These are phyloP conservation scores for Dunaliella primolecta DNA, from an alignment of 139 green algal species.

Conservation along the genomic window DNA sequence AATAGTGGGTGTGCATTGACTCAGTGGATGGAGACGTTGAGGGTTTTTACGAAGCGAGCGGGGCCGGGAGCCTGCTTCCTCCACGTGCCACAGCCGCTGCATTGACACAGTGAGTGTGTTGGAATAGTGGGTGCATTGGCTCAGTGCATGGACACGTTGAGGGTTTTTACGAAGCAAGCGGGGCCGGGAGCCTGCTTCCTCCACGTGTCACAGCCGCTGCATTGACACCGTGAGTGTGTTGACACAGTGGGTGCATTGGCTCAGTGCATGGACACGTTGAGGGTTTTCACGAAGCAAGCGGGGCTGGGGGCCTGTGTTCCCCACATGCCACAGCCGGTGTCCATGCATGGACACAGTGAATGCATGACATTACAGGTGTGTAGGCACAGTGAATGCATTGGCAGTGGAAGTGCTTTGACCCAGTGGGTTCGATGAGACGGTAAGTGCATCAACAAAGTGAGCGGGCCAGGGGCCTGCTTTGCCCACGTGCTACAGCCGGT, in stretches of 20 bases:
- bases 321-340: conserved; percentile 1
- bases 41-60: no score
- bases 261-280: background rate
- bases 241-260: background rate
- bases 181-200: background rate
- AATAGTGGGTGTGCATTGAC: background rate
- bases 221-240: conserved; percentile 4
- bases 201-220: background rate
- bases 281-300: no score
- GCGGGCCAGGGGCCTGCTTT: background rate
- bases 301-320: background rate
- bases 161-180: no score
- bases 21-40: background rate
- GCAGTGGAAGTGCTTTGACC: background rate
- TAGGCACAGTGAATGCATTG: no score
- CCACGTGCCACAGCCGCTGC: conserved; percentile 2
- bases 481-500: background rate
- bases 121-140: background rate
- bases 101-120: conserved; percentile 4
- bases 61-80: background rate
- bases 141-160: background rate
- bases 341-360: background rate
- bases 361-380: no score
- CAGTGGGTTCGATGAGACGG: background rate
- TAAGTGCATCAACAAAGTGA: background rate